Percentiles rank a stretch among this genome's conserved stretches.
Conservation (phyloP, 2,329 filamentous ascomycete species). For the Colletotrichum liaoningense region DNA sequence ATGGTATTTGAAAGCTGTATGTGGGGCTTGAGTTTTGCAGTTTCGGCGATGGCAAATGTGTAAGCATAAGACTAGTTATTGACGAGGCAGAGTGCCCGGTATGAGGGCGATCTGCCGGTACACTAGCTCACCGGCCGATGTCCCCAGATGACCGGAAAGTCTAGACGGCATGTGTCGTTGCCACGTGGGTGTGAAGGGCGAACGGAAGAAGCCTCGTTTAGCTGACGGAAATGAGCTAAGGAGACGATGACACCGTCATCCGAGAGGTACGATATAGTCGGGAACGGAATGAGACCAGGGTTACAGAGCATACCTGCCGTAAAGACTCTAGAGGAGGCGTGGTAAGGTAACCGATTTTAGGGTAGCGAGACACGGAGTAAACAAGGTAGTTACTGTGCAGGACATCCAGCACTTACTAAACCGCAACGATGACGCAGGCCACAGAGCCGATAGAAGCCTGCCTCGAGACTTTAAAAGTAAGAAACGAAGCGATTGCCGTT, state of each 20-base stretch:
- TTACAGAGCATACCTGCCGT: neutral
- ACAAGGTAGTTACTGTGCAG: too few relatives aligned
- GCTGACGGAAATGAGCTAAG: neutral
- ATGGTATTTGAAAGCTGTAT: neutral
- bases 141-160: neutral
- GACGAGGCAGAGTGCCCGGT: neutral
- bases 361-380: neutral
- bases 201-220: slow-evolving; percentile 12
- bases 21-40: neutral
- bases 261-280: neutral
- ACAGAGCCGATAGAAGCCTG: neutral
- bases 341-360: neutral
- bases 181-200: slow-evolving; percentile 29
- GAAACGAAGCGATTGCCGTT: neutral
- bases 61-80: neutral
- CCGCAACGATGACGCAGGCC: neutral
- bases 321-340: neutral
- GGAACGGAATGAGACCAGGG: neutral
- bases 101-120: neutral
- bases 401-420: neutral
- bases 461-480: neutral
- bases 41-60: neutral
- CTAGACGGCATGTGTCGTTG: neutral
- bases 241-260: neutral
- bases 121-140: neutral